Percentiles rank a stretch among this genome's conserved stretches.
phyloP scores from a whole-genome alignment of 2,329 filamentous ascomycete genomes.

The Calonectria leucothoes region DNA sequence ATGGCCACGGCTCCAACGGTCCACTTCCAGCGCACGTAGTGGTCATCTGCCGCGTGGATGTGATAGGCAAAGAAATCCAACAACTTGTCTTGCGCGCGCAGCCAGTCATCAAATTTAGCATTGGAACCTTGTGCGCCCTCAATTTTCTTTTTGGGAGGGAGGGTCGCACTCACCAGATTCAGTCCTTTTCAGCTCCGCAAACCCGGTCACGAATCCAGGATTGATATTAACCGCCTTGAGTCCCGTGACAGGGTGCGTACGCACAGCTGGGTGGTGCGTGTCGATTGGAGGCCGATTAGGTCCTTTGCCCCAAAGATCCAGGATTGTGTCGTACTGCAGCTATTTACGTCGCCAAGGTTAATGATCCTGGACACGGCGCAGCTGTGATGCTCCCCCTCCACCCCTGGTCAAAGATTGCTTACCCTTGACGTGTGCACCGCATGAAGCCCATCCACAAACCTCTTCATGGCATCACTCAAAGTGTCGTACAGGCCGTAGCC shows the following conservation, averaged over 20 bases:
- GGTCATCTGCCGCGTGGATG: constrained; percentile 62
- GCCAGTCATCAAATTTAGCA: too few relatives aligned
- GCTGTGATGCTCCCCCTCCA: not conserved
- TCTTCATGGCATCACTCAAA: constrained; percentile 55
- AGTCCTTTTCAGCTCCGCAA: constrained; percentile 60
- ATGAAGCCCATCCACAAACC: constrained; percentile 56
- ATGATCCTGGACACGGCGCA: not conserved
- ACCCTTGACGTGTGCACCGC: constrained; percentile 56
- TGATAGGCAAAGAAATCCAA: constrained; percentile 59
- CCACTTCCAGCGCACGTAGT: constrained; percentile 63
- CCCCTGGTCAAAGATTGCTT: too few relatives aligned
- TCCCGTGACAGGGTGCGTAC: constrained; percentile 61
- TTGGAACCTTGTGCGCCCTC: not conserved
- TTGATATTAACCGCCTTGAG: constrained; percentile 60
- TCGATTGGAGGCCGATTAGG: constrained; percentile 56
- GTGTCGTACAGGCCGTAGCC: constrained; percentile 58
- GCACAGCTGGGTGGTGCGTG: constrained; percentile 59
- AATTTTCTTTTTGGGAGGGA: too few relatives aligned
- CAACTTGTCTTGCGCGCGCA: constrained; percentile 39
- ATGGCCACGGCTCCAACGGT: constrained; percentile 60
- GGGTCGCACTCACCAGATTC: constrained; percentile 54
- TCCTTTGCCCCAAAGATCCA: constrained; percentile 20
- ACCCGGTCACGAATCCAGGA: constrained; percentile 58
- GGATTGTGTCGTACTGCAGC: constrained; percentile 24
- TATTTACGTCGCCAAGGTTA: not conserved